Base-by-base conservation (phyloP, 805 yeast species). In the Lachancea waltii region DNA sequence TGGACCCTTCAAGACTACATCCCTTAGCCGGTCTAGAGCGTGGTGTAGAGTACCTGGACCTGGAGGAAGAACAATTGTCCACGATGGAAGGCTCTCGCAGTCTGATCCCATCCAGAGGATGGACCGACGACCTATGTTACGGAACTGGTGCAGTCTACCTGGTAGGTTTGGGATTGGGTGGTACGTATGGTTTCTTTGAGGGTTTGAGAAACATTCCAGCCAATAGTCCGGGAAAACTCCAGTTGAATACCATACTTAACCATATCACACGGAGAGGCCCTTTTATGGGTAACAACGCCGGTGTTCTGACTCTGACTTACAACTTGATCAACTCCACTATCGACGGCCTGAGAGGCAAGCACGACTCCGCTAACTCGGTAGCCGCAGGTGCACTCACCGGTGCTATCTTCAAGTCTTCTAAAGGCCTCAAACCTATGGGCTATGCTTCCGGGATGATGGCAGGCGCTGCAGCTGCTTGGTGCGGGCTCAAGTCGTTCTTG, bases 91-190 rank as follows among this genome's bases (percentile, higher is more conserved):
- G 95, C 27, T 77, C 95, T 1, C 86, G 85, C 56, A 95, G 96
- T 42, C 60, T 90, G 42, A 74, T 92, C 46, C 96, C 98, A 19
- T 83, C 95, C n/a, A 80, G 97, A 67, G 95, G 95, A 51, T 92
- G 96, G 95, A 75, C 87, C 11, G 98, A 92, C 62, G 97, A 92
- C 67, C 72, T 92, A 48, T 87, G 97, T 73, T 92, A 92, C 64
- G 98, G 98, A 51, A 83, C 97, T 8, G 98, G 98, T 64, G 79
- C 95, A 5, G 86, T 87, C 36, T 92, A 92, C 60, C 71, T 92
- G 49, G 51, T 83, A 22, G 95, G 95, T 30, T 72, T 92, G 48
- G 95, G 95, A 24, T 44, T 77, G 30, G 98, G 98, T 64, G 98
- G 98, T 43, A 65, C 79, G 10, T 81, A 78, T 54, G 98, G 98